Evolutionary conservation across 2,329 filamentous ascomycete species (phyloP).

Genomic region (Diaporthe citri): DNA sequence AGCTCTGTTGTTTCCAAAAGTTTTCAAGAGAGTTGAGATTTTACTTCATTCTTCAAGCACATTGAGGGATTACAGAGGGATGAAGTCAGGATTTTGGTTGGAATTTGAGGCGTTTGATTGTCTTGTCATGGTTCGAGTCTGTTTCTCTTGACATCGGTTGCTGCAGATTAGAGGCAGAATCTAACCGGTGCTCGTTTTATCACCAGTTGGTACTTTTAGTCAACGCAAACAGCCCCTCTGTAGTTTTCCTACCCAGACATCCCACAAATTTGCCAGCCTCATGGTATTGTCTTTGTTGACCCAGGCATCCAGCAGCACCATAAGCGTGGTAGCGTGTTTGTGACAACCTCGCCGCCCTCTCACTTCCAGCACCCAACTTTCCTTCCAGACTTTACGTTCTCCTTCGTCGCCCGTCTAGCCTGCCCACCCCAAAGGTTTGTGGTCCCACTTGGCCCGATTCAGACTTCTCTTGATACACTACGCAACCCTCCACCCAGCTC

Average conservation of each 20-base stretch:
- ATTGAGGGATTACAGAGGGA: not conserved
- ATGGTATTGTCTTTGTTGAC: not conserved
- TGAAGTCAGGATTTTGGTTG: not conserved
- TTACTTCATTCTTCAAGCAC: not conserved
- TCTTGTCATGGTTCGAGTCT: not conserved
- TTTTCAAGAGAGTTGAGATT: not conserved
- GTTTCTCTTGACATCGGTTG: not conserved
- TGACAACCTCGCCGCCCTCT: not conserved
- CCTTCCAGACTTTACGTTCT: not conserved
- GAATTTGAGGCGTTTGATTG: not conserved
- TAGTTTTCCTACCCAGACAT: not conserved
- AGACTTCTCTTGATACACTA: not conserved
- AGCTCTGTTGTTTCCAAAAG: not conserved
- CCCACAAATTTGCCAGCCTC: not conserved
- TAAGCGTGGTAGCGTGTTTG: not conserved
- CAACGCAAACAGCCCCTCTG: not conserved
- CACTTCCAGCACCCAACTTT: not conserved
- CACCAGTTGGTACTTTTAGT: not conserved
- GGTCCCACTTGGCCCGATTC: not conserved
- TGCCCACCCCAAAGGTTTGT: not conserved
- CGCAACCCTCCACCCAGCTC: too few relatives aligned
- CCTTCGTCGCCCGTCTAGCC: not conserved
- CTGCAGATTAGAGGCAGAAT: not conserved
- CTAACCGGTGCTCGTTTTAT: not conserved
- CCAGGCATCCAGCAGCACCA: not conserved